Evolutionary conservation across 768 basidiomycete species (phyloP).

Genomic region (Daedalea quercina): DNA sequence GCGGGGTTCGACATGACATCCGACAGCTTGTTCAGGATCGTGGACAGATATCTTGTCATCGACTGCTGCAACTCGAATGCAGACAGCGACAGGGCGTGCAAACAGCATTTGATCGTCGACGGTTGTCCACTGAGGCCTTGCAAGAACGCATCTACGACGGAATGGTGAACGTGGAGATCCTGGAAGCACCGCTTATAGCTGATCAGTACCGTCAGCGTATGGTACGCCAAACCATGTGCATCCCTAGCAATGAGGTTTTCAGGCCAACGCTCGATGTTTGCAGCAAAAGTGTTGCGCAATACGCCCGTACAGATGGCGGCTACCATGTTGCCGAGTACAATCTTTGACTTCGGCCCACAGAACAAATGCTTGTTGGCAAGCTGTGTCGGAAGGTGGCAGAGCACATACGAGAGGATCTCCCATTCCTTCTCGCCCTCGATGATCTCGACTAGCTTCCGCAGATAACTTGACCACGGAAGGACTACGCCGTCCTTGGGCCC

Average conservation of each 20-base stretch:
- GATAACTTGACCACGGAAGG: slow-evolving; percentile 72
- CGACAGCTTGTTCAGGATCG: slow-evolving; percentile 80
- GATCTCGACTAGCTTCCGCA: slow-evolving; percentile 54
- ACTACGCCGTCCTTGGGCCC: slow-evolving; percentile 34
- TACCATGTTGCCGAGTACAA: slow-evolving; percentile 54
- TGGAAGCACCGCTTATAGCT: slow-evolving; percentile 75
- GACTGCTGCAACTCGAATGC: slow-evolving; percentile 83
- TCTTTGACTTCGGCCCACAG: slow-evolving; percentile 79
- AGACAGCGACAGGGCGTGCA: slow-evolving; percentile 83
- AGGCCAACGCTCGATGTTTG: slow-evolving; percentile 54
- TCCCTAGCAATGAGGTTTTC: slow-evolving; percentile 63
- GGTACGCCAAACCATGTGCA: slow-evolving; percentile 82
- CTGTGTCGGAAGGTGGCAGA: slow-evolving; percentile 88
- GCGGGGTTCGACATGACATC: slow-evolving; percentile 92
- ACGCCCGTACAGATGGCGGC: slow-evolving; percentile 64
- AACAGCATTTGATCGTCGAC: slow-evolving; percentile 78
- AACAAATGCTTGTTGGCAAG: slow-evolving; percentile 94
- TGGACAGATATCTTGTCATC: slow-evolving; percentile 71
- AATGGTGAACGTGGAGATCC: slow-evolving; percentile 55
- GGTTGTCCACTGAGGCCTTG: slow-evolving; percentile 63
- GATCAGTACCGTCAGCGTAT: slow-evolving; percentile 81
- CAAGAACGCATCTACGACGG: slow-evolving; percentile 69
- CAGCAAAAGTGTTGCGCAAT: slow-evolving; percentile 47
- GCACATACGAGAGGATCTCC: slow-evolving; percentile 88
- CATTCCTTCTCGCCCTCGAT: slow-evolving; percentile 76